Conservation (phyloP, 805 yeast genomes). For the Ogataea methylovora region DNA sequence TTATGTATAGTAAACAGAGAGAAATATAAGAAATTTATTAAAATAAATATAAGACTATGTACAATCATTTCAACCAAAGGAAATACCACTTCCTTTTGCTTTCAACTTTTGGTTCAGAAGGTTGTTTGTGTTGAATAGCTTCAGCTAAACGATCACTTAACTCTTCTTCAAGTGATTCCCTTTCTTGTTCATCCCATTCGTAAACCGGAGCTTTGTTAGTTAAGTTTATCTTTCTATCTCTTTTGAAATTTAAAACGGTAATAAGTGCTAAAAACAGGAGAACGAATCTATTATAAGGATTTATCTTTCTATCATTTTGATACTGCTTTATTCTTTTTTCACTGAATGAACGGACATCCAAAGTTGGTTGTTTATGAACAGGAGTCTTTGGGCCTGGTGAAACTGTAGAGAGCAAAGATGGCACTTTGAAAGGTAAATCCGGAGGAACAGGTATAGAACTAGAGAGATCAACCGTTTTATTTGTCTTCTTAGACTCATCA, state of each 20-base stretch:
- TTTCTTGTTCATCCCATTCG: slow-evolving; percentile 16
- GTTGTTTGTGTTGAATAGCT: too few relatives aligned
- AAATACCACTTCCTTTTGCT: slow-evolving; percentile 39
- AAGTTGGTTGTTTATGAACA: slow-evolving; percentile 25
- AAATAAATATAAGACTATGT: not conserved
- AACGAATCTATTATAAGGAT: slow-evolving; percentile 48
- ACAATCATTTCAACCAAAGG: slow-evolving; percentile 31
- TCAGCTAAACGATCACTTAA: slow-evolving; percentile 5
- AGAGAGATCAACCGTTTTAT: too few relatives aligned
- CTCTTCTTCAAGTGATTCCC: slow-evolving; percentile 6
- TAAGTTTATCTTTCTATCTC: slow-evolving; percentile 36
- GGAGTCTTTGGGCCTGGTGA: slow-evolving; percentile 23
- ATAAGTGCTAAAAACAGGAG: slow-evolving; percentile 42
- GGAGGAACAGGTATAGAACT: slow-evolving; percentile 36
- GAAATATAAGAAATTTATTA: not conserved
- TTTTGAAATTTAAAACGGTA: slow-evolving; percentile 41
- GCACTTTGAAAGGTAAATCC: slow-evolving; percentile 51
- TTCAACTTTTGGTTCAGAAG: slow-evolving; percentile 3
- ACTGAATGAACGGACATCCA: slow-evolving; percentile 31
- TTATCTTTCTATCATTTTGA: slow-evolving; percentile 45
- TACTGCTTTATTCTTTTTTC: slow-evolving; percentile 33
- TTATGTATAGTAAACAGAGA: not conserved
- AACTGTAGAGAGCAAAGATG: slow-evolving; percentile 24
- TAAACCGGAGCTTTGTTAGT: slow-evolving; percentile 24
- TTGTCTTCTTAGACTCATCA: too few relatives aligned